Percentiles rank a stretch among this genome's conserved stretches.
Evolutionary conservation across 169 alveolate genomes (phyloP).

Genomic region (Plasmodium malariae): DNA sequence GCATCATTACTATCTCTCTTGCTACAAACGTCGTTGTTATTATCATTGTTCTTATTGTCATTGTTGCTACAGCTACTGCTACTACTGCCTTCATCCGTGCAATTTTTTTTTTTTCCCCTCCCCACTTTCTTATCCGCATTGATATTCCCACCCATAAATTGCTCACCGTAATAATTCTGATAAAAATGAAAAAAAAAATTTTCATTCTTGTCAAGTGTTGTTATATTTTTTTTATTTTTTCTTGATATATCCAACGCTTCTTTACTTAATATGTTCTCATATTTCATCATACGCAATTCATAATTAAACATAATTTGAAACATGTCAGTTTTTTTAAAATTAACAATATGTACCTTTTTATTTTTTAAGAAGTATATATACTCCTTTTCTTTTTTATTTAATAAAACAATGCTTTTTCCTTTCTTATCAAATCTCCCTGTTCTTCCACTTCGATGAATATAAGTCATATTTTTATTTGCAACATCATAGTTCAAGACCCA

Average conservation of each 20-base stretch:
- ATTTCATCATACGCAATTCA: conserved; percentile 9
- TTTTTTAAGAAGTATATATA: conserved; percentile 58
- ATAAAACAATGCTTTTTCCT: conserved; percentile 38
- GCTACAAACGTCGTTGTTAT: neutral
- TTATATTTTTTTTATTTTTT: neutral
- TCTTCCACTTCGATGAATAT: conserved; percentile 71
- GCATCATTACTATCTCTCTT: neutral
- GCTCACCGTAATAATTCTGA: neutral
- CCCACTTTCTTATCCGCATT: neutral
- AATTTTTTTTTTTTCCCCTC: neutral
- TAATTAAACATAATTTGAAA: conserved; percentile 26
- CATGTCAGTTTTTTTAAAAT: conserved; percentile 50
- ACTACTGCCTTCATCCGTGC: neutral
- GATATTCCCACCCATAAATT: neutral
- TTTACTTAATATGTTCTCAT: conserved; percentile 5
- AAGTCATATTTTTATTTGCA: conserved; percentile 69
- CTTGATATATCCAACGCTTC: conserved; percentile 15
- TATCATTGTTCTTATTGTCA: neutral
- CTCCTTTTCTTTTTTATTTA: conserved; percentile 65
- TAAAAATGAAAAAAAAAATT: neutral
- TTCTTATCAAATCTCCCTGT: conserved; percentile 68
- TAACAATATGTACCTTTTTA: conserved; percentile 43
- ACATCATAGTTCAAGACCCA: conserved; percentile 70
- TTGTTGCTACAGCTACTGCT: neutral
- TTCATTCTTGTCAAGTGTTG: neutral